Conservation (phyloP, 2,329 filamentous ascomycete genomes). For the Colletotrichum sp. region DNA sequence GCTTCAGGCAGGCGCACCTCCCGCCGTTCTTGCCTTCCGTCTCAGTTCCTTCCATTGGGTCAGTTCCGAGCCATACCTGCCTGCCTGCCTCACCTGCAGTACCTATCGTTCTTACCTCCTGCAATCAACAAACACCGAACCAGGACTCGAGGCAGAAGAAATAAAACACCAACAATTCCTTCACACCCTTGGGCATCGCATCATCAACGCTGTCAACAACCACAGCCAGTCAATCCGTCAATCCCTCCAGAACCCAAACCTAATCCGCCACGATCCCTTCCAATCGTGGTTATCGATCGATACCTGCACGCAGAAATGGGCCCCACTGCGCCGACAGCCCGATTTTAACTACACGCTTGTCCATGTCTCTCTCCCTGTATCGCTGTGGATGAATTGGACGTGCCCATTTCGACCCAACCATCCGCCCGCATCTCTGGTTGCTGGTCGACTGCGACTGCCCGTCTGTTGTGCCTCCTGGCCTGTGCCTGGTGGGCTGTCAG, state of each 20-base stretch:
- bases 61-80: background rate
- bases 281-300: background rate
- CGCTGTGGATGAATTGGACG: background rate
- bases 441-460: background rate
- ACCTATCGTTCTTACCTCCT: background rate
- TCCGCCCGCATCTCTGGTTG: background rate
- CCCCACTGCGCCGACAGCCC: constrained; percentile 3
- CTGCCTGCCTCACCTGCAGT: background rate
- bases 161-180: background rate
- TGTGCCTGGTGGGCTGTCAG: background rate
- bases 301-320: background rate
- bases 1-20: background rate
- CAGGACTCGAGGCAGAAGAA: background rate
- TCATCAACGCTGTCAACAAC: background rate
- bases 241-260: background rate
- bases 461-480: background rate
- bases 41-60: background rate
- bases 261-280: constrained; percentile 1
- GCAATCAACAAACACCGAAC: background rate
- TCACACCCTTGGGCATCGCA: background rate
- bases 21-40: background rate
- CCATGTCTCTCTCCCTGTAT: background rate
- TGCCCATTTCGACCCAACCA: constrained; percentile 13
- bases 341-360: constrained; percentile 7
- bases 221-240: background rate